Evolutionary conservation across 495 filamentous ascomycete species (phyloP).

Genomic region (Rostrohypoxylon terebratum): DNA sequence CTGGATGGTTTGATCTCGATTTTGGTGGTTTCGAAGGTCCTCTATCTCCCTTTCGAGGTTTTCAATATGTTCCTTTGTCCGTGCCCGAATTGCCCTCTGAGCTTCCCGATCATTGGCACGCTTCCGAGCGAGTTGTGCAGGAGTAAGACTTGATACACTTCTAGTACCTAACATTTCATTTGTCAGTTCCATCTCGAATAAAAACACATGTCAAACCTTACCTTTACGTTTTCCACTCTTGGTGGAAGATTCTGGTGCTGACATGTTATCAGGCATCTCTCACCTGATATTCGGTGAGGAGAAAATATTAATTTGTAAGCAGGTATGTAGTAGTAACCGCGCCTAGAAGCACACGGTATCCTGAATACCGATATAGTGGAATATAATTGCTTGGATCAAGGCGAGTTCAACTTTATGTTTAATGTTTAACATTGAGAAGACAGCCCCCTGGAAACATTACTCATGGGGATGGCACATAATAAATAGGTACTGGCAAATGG

Average conservation of each 20-base stretch:
- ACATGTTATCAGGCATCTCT: slow-evolving; percentile 23
- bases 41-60: slow-evolving; percentile 75
- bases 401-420: slow-evolving; percentile 6
- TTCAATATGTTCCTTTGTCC: slow-evolving; percentile 86
- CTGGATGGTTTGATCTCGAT: slow-evolving; percentile 53
- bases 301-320: not conserved
- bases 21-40: slow-evolving; percentile 59
- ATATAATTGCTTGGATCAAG: not conserved
- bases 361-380: slow-evolving; percentile 1
- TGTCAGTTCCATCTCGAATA: slow-evolving; percentile 2
- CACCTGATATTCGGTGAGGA: not conserved
- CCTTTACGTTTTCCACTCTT: slow-evolving; percentile 55
- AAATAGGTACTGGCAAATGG: slow-evolving; percentile 2
- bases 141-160: slow-evolving; percentile 77
- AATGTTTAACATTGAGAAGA: slow-evolving; percentile 9
- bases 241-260: slow-evolving; percentile 41
- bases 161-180: slow-evolving; percentile 62
- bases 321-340: not conserved
- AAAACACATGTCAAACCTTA: slow-evolving; percentile 16
- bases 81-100: slow-evolving; percentile 84
- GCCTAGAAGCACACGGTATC: slow-evolving; percentile 2
- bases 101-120: slow-evolving; percentile 90
- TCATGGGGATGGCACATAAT: not conserved
- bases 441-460: slow-evolving; percentile 1
- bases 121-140: slow-evolving; percentile 80